These are phyloP conservation scores for Lotus japonicus DNA, from an alignment of 306 rosid genomes.

Conservation along the genomic window DNA sequence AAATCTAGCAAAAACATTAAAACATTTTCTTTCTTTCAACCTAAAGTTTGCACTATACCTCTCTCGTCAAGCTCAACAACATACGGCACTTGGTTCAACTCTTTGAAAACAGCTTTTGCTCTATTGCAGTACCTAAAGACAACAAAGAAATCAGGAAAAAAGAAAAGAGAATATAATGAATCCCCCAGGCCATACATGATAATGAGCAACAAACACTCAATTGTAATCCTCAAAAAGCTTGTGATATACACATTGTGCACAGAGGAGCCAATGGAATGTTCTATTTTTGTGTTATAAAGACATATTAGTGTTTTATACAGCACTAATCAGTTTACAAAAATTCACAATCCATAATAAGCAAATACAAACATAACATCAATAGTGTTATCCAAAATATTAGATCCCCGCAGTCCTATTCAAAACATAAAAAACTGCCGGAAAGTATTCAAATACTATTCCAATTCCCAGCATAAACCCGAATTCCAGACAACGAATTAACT, in stretches of 20 bases:
- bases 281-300: neutral
- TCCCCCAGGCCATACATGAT: neutral
- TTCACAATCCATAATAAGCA: neutral
- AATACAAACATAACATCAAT: neutral
- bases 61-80: constrained; percentile 92
- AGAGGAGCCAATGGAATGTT: neutral
- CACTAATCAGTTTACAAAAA: neutral
- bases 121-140: constrained; percentile 64
- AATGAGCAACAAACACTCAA: neutral
- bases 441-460: neutral
- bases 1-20: neutral
- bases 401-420: neutral
- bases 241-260: neutral
- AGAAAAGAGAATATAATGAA: neutral
- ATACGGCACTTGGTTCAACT: constrained; percentile 62
- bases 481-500: neutral
- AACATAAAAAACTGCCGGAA: neutral
- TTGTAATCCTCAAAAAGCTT: neutral
- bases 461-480: neutral
- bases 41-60: constrained; percentile 38
- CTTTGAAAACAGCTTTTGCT: constrained; percentile 82
- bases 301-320: neutral
- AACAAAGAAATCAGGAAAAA: constrained; percentile 3
- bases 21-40: neutral
- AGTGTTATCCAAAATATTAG: neutral